Evolutionary conservation across 106 monocot species (phyloP).

Genomic region (Platanthera guangdongensis): DNA sequence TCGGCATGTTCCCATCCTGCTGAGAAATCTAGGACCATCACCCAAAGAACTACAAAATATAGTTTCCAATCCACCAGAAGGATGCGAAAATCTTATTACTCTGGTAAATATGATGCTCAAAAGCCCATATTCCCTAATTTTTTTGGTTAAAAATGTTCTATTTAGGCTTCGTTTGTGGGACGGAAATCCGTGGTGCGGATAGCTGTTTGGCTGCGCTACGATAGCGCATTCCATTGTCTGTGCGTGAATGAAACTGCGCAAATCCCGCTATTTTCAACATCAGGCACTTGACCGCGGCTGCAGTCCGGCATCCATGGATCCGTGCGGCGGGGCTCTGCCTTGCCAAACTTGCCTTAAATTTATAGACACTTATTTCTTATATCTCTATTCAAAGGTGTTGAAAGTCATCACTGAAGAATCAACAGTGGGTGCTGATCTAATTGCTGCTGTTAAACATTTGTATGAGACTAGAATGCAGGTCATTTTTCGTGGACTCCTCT

Average conservation of each 20-base stretch:
- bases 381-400: constrained; percentile 42
- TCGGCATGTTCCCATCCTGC: constrained; percentile 60
- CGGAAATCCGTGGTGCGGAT: no score
- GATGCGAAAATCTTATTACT: constrained; percentile 72
- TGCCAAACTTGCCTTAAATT: background rate
- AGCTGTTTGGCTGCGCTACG: no score
- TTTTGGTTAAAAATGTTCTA: background rate
- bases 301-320: background rate
- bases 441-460: constrained; percentile 76
- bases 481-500: background rate
- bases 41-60: constrained; percentile 51
- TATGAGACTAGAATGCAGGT: constrained; percentile 92
- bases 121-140: background rate
- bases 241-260: no score
- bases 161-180: no score
- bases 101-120: constrained; percentile 43
- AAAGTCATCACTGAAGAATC: constrained; percentile 79
- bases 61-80: constrained; percentile 78
- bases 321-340: no score
- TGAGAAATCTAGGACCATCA: constrained; percentile 68
- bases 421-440: constrained; percentile 64
- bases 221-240: no score
- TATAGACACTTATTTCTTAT: constrained; percentile 2
- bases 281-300: no score
- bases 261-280: no score